Base-by-base conservation (phyloP, 2,329 filamentous ascomycete species). In the Cryphonectria parasitica region DNA sequence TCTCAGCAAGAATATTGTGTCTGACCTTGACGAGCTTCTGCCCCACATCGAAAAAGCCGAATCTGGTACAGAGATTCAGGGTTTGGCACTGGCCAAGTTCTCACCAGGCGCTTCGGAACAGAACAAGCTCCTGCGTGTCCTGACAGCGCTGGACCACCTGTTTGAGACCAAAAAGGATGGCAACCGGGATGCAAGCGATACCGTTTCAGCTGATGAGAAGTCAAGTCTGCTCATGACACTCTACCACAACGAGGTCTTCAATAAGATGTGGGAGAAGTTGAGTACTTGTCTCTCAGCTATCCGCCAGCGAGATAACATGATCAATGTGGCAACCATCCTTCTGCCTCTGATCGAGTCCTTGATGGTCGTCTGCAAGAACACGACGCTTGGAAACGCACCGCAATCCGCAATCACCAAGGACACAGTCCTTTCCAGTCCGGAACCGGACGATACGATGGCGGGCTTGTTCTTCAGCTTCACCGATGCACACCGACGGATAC, bases 301-400 rank as follows among this genome's bases (percentile, higher is more conserved):
- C 75, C 92, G 94, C 66, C 89, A 97, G 80, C 92, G 95, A 70
- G 95, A 97, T 79, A 97, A 94, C 78, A 96, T 98, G 91, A 89
- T 98, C 77, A 98, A 97, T 77, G 95, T 99, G 69, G 97, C 96
- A 41, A 98, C 95, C 0, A 98, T 98, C 74, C 87, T 99, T 36
- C 85, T 98, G 49, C 96, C 96, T 41, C 85, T 99, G 41, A 98
- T 99, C 72, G 96, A 99, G 81, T 94, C 95, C 7, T 85, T 99
- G 73, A 99, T 99, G 96, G 96, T 99, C 67, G 95, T 99, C 39
- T 99, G 97, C 87, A 99, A 98, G 85, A 98, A 98, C 80, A 97
- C 94, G 11, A 92, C 94, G 1, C 85, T 94, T 68, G 91, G 90
- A 77, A 92, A 96, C 72, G 83, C 89, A 36, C 81, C 86, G 1